A percentile compares a stretch with the other conserved stretches of the same genome.
Evolutionary conservation across 129 eudicot genomes (phyloP).

Genomic region (Flaveria trinervia): DNA sequence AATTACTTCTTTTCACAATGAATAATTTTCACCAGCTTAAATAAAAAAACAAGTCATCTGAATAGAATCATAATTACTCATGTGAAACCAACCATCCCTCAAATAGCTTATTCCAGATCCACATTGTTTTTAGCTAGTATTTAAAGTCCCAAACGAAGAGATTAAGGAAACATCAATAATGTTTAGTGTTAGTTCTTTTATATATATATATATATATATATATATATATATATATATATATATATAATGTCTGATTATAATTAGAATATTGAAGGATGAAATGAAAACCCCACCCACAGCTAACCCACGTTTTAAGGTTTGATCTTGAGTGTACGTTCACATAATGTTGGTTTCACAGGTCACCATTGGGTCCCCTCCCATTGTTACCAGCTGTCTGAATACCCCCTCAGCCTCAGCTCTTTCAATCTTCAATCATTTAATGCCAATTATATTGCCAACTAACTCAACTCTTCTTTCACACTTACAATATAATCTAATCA

Average conservation of each 20-base stretch:
- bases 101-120: too few species aligned
- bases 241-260: too few species aligned
- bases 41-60: too few species aligned
- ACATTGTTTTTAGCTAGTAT: too few species aligned
- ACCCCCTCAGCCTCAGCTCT: not conserved
- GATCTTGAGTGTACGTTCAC: constrained; percentile 34
- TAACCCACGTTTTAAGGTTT: constrained; percentile 36
- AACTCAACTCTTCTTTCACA: constrained; percentile 1
- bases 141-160: too few species aligned
- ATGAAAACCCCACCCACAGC: constrained; percentile 41
- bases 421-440: constrained; percentile 26
- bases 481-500: not conserved
- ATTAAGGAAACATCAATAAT: not conserved
- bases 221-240: too few species aligned
- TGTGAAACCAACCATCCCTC: too few species aligned
- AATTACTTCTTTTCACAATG: too few species aligned
- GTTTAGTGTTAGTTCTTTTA: too few species aligned
- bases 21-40: too few species aligned
- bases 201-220: too few species aligned
- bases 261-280: not conserved
- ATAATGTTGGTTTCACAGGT: constrained; percentile 44
- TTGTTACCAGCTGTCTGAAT: constrained; percentile 31
- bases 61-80: too few species aligned
- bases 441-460: constrained; percentile 21
- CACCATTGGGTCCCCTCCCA: constrained; percentile 40